phyloP scores from a whole-genome alignment of 345 rosid genomes.

The Gossypium raimondii region DNA sequence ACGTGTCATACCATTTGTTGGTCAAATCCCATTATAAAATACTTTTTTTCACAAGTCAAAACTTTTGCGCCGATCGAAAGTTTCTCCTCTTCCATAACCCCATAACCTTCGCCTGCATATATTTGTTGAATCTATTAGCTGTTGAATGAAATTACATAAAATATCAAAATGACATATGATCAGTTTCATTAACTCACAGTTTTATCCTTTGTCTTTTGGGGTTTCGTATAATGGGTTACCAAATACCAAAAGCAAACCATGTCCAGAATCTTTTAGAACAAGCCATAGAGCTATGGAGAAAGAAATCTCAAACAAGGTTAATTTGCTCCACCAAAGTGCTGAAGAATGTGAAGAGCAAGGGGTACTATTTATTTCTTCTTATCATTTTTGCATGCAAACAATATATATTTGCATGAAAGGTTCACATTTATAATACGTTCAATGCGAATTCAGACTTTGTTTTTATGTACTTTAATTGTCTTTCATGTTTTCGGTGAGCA shows the following conservation, averaged over 20 bases:
- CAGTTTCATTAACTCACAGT: background rate
- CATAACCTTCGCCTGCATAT: too few relatives aligned
- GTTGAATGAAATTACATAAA: background rate
- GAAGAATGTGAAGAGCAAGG: conserved; percentile 39
- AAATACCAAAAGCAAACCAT: conserved; percentile 15
- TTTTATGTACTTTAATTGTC: too few relatives aligned
- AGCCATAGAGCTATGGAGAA: conserved; percentile 43
- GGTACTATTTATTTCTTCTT: conserved; percentile 23
- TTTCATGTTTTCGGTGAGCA: conserved; percentile 31
- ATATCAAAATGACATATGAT: background rate
- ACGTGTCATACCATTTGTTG: too few relatives aligned
- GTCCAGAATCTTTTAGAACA: conserved; percentile 30
- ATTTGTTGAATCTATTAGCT: background rate
- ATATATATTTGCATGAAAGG: too few relatives aligned
- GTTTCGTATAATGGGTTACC: conserved; percentile 51
- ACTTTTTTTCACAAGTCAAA: too few relatives aligned
- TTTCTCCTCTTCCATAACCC: too few relatives aligned
- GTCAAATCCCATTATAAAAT: too few relatives aligned
- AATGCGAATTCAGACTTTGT: too few relatives aligned
- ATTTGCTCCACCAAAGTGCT: conserved; percentile 43
- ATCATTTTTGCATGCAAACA: background rate
- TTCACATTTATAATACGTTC: too few relatives aligned
- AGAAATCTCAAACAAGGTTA: conserved; percentile 39
- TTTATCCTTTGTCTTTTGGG: background rate
- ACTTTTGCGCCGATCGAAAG: too few relatives aligned